These are phyloP conservation scores for Linnemannia schmuckeri DNA, from an alignment of 192 early-diverging fungal genomes.

Conservation along the genomic window DNA sequence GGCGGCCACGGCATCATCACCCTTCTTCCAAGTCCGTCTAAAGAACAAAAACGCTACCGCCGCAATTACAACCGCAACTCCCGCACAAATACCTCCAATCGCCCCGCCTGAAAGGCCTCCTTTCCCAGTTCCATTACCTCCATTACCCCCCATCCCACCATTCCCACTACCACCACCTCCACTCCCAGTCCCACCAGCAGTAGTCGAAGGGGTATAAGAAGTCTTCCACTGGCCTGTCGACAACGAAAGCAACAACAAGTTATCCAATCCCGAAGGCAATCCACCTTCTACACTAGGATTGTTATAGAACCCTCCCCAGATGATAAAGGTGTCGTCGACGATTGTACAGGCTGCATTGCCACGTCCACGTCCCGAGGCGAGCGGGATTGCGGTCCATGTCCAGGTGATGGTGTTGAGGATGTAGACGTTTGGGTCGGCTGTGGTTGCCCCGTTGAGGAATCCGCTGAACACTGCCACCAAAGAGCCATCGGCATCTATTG, in stretches of 20 bases:
- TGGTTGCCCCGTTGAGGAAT: neutral
- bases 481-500: constrained; percentile 40
- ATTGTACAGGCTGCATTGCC: constrained; percentile 25
- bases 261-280: constrained; percentile 4
- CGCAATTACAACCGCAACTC: constrained; percentile 9
- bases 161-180: neutral
- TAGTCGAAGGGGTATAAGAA: constrained; percentile 23
- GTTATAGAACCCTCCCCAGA: constrained; percentile 41
- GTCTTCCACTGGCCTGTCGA: constrained; percentile 9
- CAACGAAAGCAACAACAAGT: constrained; percentile 6
- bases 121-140: neutral
- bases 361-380: constrained; percentile 10
- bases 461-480: constrained; percentile 39
- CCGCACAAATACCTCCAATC: constrained; percentile 33
- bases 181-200: neutral
- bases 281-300: neutral
- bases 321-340: constrained; percentile 32
- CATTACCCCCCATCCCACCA: neutral
- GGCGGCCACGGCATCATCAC: neutral
- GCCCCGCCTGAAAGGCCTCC: constrained; percentile 6
- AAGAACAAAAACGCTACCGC: constrained; percentile 10
- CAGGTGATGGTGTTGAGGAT: constrained; percentile 34
- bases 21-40: constrained; percentile 1
- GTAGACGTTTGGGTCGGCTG: constrained; percentile 33
- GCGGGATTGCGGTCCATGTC: constrained; percentile 25